Base-by-base conservation (phyloP, 805 yeast genomes). In the Lipomyces starkeyi region DNA sequence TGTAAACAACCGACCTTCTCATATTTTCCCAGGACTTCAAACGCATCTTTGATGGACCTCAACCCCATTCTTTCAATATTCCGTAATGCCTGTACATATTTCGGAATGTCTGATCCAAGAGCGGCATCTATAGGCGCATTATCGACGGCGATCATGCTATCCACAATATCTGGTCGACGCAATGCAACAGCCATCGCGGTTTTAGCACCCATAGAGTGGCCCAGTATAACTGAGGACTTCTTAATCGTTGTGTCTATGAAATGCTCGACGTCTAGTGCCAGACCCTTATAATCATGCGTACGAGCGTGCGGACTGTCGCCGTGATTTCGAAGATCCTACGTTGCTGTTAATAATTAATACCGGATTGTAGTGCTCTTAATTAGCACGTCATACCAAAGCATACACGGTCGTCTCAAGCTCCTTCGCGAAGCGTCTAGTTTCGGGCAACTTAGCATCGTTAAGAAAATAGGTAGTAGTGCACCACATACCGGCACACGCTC, bases 111-210 rank as follows among this genome's bases (percentile, higher is more conserved):
- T 0, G 85, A 83, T 29, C 85, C 78, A 40, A 88, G 84, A 0
- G 86, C 80, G 55, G 87, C 81, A 67, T 87, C 87, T 0, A 92
- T 86, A 0, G 99, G 98, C 0, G 97, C 91, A 76, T 93, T 94
- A 75, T 94, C 99, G 6, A 95, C 97, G 5, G 92, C 81, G 3
- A 93, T 85, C 59, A 93, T 74, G 79, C 87, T 82, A 14, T 85
- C 81, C 5, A 88, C 87, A 11, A 88, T 73, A 0, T 85, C 84
- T 0, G 93, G 94, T n/a, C 72, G 60, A 61, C 92, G 81, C 66
- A 95, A 80, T 0, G 91, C 88, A 4, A 90, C 81, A 0, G 95
- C 93, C 98, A 94, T 93, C 5, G 89, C 97, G 0, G 94, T 85
- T 75, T 94, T 93, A 3, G 97, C 99, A 6, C 99, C 99, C 84